These are phyloP conservation scores for Aspergillus egyptiacus DNA, from an alignment of 495 filamentous ascomycete genomes.

Conservation along the genomic window DNA sequence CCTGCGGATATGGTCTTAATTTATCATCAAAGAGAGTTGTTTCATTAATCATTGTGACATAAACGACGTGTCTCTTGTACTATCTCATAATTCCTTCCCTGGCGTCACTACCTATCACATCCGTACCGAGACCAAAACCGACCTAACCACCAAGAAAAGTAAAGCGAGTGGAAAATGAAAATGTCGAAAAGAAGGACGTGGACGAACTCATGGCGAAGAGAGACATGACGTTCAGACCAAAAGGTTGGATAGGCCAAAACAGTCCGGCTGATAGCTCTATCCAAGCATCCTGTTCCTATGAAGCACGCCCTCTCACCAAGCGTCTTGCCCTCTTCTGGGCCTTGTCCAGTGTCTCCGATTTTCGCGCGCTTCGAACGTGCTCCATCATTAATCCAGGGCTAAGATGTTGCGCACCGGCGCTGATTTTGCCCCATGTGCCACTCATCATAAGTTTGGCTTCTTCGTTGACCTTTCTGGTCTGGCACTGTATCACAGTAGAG, in stretches of 20 bases:
- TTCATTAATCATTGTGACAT: slow-evolving; percentile 13
- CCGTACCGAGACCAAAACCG: too few species aligned
- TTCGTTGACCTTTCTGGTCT: slow-evolving; percentile 24
- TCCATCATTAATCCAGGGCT: slow-evolving; percentile 27
- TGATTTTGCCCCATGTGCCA: slow-evolving; percentile 28
- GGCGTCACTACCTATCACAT: not conserved
- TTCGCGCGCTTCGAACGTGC: slow-evolving; percentile 28
- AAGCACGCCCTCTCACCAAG: slow-evolving; percentile 23
- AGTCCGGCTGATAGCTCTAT: slow-evolving; percentile 2
- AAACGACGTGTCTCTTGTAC: slow-evolving; percentile 1
- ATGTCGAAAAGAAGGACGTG: not conserved
- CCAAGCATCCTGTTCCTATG: slow-evolving; percentile 12
- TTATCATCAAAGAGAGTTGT: not conserved
- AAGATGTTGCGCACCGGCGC: slow-evolving; percentile 21
- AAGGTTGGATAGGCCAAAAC: not conserved
- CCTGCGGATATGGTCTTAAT: not conserved
- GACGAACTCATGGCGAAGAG: slow-evolving; percentile 1
- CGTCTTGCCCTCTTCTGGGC: slow-evolving; percentile 36
- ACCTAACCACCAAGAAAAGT: slow-evolving; percentile 5
- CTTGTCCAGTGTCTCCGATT: slow-evolving; percentile 28
- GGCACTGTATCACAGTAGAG: slow-evolving; percentile 29
- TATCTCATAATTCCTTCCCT: not conserved
- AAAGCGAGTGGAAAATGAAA: not conserved
- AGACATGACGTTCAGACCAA: not conserved
- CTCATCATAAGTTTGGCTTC: slow-evolving; percentile 28